Evolutionary conservation across 2,329 filamentous ascomycete genomes (phyloP).

Genomic region (Mycosphaerella sp.): DNA sequence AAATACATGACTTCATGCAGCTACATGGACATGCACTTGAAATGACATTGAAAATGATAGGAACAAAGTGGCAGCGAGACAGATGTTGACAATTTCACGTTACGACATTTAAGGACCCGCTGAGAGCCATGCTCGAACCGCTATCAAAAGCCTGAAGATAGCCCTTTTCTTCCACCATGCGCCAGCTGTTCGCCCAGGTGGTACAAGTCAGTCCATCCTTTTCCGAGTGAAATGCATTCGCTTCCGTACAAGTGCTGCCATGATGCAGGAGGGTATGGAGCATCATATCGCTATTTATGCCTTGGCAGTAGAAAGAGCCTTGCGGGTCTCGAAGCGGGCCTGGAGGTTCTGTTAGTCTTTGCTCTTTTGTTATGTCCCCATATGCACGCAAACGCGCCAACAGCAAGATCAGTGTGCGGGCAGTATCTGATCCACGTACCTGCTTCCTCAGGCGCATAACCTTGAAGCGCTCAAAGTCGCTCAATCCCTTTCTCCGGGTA

Average conservation of each 20-base stretch:
- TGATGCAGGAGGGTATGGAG: constrained; percentile 17
- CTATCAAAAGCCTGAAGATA: constrained; percentile 26
- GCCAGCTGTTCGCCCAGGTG: constrained; percentile 18
- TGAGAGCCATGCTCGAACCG: constrained; percentile 22
- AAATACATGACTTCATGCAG: not conserved
- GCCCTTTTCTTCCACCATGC: constrained; percentile 23
- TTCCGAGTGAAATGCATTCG: constrained; percentile 12
- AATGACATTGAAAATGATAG: not conserved
- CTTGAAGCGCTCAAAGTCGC: constrained; percentile 99
- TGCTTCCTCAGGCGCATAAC: constrained; percentile 99
- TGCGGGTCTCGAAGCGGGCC: constrained; percentile 92
- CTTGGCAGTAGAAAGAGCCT: constrained; percentile 90
- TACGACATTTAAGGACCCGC: constrained; percentile 14
- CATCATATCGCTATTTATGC: constrained; percentile 34
- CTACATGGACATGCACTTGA: not conserved
- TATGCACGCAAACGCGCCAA: not conserved
- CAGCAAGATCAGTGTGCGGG: not conserved
- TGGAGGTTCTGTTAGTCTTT: constrained; percentile 29
- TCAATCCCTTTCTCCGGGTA: constrained; percentile 81
- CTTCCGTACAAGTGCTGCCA: constrained; percentile 14
- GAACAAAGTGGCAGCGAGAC: not conserved
- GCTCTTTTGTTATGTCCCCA: not conserved
- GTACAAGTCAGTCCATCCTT: constrained; percentile 6
- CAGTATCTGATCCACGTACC: constrained; percentile 50
- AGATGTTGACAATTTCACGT: constrained; percentile 16